Conservation (phyloP, 768 basidiomycete genomes). For the Rhizopogon vesiculosus region DNA sequence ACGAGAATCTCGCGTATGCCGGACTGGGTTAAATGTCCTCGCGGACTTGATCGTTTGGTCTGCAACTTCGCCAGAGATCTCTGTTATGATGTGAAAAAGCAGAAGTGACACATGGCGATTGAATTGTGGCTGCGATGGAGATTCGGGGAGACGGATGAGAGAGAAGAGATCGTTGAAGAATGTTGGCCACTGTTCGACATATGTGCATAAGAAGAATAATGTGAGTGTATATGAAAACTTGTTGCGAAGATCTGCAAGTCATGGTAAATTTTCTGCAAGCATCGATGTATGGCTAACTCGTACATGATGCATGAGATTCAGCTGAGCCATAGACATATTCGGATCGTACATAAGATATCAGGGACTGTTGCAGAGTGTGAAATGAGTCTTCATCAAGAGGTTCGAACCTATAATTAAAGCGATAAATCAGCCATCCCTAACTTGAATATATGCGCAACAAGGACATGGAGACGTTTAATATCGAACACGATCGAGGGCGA, state of each 20-base stretch:
- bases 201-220: slow-evolving; percentile 84
- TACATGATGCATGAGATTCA: slow-evolving; percentile 78
- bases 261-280: slow-evolving; percentile 11
- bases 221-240: slow-evolving; percentile 92
- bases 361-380: slow-evolving; percentile 65
- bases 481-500: neutral
- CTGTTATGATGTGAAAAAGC: slow-evolving; percentile 87
- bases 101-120: slow-evolving; percentile 85
- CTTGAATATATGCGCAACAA: neutral
- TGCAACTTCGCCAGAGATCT: slow-evolving; percentile 96
- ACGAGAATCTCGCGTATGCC: slow-evolving; percentile 77
- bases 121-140: slow-evolving; percentile 52
- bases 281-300: slow-evolving; percentile 30
- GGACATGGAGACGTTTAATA: neutral
- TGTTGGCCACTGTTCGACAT: slow-evolving; percentile 79
- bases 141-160: slow-evolving; percentile 61
- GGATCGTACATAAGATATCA: slow-evolving; percentile 78
- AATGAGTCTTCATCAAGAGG: slow-evolving; percentile 68
- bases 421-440: slow-evolving; percentile 6
- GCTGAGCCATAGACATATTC: slow-evolving; percentile 87
- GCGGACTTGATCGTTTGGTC: slow-evolving; percentile 93
- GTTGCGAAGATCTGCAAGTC: slow-evolving; percentile 74
- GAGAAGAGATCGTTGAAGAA: slow-evolving; percentile 79
- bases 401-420: slow-evolving; percentile 43
- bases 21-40: slow-evolving; percentile 58